Conservation (phyloP, 164 flowering plant genomes). For the Macadamia integrifolia region DNA sequence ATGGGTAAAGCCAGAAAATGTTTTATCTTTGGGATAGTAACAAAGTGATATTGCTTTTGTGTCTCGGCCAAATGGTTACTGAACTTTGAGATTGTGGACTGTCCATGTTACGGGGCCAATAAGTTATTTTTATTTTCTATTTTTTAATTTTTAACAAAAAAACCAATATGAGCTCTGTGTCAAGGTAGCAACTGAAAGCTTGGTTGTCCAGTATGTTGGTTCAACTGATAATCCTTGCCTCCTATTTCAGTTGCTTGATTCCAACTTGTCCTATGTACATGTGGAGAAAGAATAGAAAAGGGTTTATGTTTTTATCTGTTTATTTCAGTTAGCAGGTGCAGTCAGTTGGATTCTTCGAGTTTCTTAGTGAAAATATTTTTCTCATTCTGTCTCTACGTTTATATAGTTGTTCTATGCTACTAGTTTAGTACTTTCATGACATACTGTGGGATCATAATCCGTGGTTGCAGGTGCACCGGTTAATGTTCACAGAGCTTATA, state of each 20-base stretch:
- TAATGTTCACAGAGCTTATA: constrained; percentile 36
- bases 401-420: background rate
- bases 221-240: too few species aligned
- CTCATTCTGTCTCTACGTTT: background rate
- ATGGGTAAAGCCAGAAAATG: too few species aligned
- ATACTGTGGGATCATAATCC: constrained; percentile 7
- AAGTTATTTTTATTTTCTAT: background rate
- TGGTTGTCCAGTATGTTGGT: too few species aligned
- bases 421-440: background rate
- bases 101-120: background rate
- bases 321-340: too few species aligned
- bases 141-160: background rate
- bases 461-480: constrained; percentile 37
- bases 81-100: too few species aligned
- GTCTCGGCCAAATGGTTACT: too few species aligned
- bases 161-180: background rate
- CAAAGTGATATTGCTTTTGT: background rate
- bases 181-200: background rate
- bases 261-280: too few species aligned
- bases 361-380: background rate
- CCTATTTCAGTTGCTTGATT: too few species aligned
- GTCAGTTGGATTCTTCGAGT: too few species aligned
- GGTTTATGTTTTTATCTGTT: too few species aligned
- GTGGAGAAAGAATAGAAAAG: too few species aligned
- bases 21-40: background rate